A percentile compares a stretch with the other conserved stretches of the same genome.
phyloP scores from a whole-genome alignment of 1,139 yeast genomes.

The Yarrowia galli region DNA sequence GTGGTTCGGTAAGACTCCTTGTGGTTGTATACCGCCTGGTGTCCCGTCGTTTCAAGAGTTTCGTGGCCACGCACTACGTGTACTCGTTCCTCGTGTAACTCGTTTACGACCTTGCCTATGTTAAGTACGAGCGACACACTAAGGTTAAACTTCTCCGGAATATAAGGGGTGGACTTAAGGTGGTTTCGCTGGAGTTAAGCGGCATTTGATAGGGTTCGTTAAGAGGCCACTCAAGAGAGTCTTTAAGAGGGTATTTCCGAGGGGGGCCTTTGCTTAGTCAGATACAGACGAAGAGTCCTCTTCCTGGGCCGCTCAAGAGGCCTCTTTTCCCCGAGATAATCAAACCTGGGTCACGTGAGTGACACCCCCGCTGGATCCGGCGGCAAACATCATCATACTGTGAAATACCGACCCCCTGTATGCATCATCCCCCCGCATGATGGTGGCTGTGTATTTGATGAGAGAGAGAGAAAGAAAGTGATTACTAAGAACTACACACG shows the following conservation, averaged over 20 bases:
- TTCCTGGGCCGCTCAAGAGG: too few relatives aligned
- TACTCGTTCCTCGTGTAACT: slow-evolving; percentile 16
- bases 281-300: too few relatives aligned
- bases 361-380: not conserved
- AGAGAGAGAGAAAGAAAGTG: not conserved
- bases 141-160: slow-evolving; percentile 33
- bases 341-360: slow-evolving; percentile 3
- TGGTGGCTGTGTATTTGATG: slow-evolving; percentile 13
- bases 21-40: not conserved
- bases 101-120: slow-evolving; percentile 21
- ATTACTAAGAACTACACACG: not conserved
- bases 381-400: not conserved
- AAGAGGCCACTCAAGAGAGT: not conserved
- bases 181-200: slow-evolving; percentile 33
- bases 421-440: slow-evolving; percentile 25
- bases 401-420: slow-evolving; percentile 24
- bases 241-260: not conserved
- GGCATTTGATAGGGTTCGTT: slow-evolving; percentile 34
- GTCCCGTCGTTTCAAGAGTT: not conserved
- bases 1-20: not conserved
- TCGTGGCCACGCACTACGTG: not conserved
- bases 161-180: slow-evolving; percentile 32
- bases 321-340: too few relatives aligned
- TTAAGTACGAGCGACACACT: slow-evolving; percentile 11
- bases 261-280: too few relatives aligned